phyloP scores from a whole-genome alignment of 495 filamentous ascomycete species.

The Massariosphaeria phaeospora region DNA sequence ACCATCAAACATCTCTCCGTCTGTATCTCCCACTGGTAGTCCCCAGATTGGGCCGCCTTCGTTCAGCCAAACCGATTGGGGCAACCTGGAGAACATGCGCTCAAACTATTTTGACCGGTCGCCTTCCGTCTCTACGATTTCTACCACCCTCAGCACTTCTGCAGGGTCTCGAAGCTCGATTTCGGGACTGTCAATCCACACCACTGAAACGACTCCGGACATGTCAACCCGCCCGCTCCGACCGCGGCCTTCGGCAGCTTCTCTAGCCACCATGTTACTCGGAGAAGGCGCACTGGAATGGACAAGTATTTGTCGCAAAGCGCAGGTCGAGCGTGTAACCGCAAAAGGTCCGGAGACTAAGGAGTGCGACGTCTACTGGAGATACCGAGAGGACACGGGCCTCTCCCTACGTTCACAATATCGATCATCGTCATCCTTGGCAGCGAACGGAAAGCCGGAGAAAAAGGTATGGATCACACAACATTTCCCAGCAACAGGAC shows the following conservation, averaged over 20 bases:
- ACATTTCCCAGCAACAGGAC: conserved; percentile 22
- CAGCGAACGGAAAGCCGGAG: background rate
- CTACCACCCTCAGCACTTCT: conserved; percentile 3
- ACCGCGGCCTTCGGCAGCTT: background rate
- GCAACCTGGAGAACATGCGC: background rate
- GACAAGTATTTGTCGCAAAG: conserved; percentile 13
- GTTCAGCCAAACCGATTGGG: conserved; percentile 11
- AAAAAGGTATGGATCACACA: conserved; percentile 25
- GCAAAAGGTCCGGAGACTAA: background rate
- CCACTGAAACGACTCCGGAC: conserved; percentile 16
- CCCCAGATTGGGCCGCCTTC: conserved; percentile 8
- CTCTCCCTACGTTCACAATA: conserved; percentile 14
- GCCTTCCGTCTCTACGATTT: conserved; percentile 8
- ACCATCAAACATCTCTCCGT: background rate
- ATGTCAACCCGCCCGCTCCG: conserved; percentile 8
- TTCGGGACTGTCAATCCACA: conserved; percentile 5
- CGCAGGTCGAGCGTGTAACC: conserved; percentile 14
- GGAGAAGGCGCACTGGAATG: conserved; percentile 11
- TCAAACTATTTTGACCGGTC: conserved; percentile 1
- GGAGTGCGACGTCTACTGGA: conserved; percentile 20
- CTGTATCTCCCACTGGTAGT: conserved; percentile 6
- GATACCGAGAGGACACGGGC: conserved; percentile 20
- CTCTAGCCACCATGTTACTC: conserved; percentile 6
- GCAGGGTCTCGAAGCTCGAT: conserved; percentile 6
- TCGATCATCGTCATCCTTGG: too few relatives aligned